Percentiles rank a stretch among this genome's conserved stretches.
phyloP scores from a whole-genome alignment of 495 filamentous ascomycete genomes.

The Rostrohypoxylon terebratum region DNA sequence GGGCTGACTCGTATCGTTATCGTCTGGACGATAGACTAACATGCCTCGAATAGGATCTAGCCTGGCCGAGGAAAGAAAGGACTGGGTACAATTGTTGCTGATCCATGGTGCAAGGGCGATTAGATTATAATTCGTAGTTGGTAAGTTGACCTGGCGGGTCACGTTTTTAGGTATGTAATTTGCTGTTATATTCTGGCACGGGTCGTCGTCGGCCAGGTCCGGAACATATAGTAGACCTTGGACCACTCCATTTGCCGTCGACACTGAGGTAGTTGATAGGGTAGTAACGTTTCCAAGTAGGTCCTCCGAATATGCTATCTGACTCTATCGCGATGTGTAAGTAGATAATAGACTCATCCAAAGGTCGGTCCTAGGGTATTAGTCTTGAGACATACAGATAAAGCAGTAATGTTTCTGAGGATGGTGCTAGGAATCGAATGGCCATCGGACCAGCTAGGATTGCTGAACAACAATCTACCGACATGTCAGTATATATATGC shows the following conservation, averaged over 20 bases:
- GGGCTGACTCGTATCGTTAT: slow-evolving; percentile 67
- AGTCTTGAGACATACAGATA: slow-evolving; percentile 55
- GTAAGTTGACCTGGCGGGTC: slow-evolving; percentile 76
- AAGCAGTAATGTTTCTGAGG: slow-evolving; percentile 61
- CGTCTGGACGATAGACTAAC: slow-evolving; percentile 78
- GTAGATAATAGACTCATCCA: slow-evolving; percentile 7
- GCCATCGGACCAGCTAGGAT: slow-evolving; percentile 56
- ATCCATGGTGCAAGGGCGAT: slow-evolving; percentile 94
- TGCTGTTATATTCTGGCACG: slow-evolving; percentile 69
- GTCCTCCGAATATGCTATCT: slow-evolving; percentile 72
- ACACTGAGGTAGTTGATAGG: slow-evolving; percentile 71
- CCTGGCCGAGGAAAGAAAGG: slow-evolving; percentile 74
- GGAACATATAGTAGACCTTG: slow-evolving; percentile 87
- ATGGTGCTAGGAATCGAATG: slow-evolving; percentile 59
- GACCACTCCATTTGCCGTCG: slow-evolving; percentile 65
- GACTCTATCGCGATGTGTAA: slow-evolving; percentile 58
- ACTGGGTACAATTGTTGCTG: slow-evolving; percentile 71
- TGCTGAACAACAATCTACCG: slow-evolving; percentile 61
- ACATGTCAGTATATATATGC: slow-evolving; percentile 20
- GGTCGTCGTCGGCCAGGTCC: slow-evolving; percentile 64
- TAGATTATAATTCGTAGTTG: slow-evolving; percentile 69
- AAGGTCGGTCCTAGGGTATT: background rate
- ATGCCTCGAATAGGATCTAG: slow-evolving; percentile 70
- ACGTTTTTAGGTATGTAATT: slow-evolving; percentile 77
- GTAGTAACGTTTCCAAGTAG: slow-evolving; percentile 73